Conservation (phyloP, 805 yeast genomes). For the Yamadazyma olivae region DNA sequence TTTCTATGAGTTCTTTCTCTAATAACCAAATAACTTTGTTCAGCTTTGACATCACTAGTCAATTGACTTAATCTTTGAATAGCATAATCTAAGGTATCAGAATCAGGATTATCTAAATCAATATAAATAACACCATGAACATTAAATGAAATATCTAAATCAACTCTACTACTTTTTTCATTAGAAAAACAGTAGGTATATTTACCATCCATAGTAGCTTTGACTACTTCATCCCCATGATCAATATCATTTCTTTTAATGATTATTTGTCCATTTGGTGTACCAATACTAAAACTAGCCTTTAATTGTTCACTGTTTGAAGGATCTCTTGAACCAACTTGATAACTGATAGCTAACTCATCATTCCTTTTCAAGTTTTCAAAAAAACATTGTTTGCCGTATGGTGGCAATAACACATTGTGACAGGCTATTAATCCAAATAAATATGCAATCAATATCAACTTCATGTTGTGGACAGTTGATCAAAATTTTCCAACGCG, state of each 20-base stretch:
- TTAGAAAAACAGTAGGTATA: conserved; percentile 89
- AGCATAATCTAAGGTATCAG: conserved; percentile 80
- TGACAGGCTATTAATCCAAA: conserved; percentile 49
- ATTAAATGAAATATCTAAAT: conserved; percentile 92
- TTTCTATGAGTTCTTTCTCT: conserved; percentile 98
- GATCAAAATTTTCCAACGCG: conserved; percentile 5
- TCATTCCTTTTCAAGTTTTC: conserved; percentile 82
- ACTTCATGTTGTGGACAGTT: not conserved
- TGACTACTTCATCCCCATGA: conserved; percentile 76
- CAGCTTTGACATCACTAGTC: conserved; percentile 86
- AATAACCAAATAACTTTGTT: conserved; percentile 87
- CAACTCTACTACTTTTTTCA: conserved; percentile 66
- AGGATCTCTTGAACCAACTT: conserved; percentile 87
- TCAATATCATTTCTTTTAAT: conserved; percentile 54
- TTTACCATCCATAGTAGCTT: conserved; percentile 67
- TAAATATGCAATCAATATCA: not conserved
- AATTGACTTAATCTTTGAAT: conserved; percentile 71
- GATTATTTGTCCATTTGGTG: conserved; percentile 47
- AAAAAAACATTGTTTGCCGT: conserved; percentile 84
- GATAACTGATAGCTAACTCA: conserved; percentile 83
- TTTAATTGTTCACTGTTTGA: conserved; percentile 61
- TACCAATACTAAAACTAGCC: conserved; percentile 55
- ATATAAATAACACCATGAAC: conserved; percentile 90
- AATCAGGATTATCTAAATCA: conserved; percentile 70
- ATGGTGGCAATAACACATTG: conserved; percentile 76